Base-by-base conservation (phyloP, 2,329 filamentous ascomycete genomes). In the Cylindrodendrum hubeiense region DNA sequence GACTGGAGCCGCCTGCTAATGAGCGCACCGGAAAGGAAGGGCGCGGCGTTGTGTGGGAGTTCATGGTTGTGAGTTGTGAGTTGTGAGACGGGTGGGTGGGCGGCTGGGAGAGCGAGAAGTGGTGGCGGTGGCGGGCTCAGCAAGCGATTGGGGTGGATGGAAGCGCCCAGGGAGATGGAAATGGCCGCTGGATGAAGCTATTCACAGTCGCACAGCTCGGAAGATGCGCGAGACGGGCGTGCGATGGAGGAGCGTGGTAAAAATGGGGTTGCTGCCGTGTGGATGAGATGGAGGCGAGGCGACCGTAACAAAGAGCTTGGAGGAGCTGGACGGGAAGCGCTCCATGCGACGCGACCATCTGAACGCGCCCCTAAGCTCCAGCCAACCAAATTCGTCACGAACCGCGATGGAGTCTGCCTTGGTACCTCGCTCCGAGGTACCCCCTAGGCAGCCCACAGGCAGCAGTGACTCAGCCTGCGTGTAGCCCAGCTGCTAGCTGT, bases 11-110 rank as follows among this genome's bases (percentile, higher is more conserved):
- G 21, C 72, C 75, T 30, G 72, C 76, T 65, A 80, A 67, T 54
- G 79, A 78, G 41, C 80, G 78, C 52, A 74, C 67, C 10, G 78
- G 74, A 65, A 80, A 81, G 7, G 67, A 52, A 66, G 76, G 74
- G 34, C 80, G 77, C 62, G 80, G 79, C 49, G 80, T 81, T 62
- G 76, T 60, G 69, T 82, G 80, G 28, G 78, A 65, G 66, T 81
- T 81, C 79, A 81, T 81, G 56, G 47, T 66, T 66, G 39, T 62
- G 60, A 67, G 66, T 37, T 53, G 50, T 41, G 55, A 26, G 44
- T 22, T 51, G 41, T 54, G 58, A 61, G 58, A 33, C 28, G 46
- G 59, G 47, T 33, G 55, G 47, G 64, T 61, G 72, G 47, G 64
- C 60, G 72, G 65, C 59, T 60, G 64, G 63, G 47, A 56, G 50